phyloP scores from a whole-genome alignment of 768 basidiomycete genomes.

The Hebeloma cylindrosporum region DNA sequence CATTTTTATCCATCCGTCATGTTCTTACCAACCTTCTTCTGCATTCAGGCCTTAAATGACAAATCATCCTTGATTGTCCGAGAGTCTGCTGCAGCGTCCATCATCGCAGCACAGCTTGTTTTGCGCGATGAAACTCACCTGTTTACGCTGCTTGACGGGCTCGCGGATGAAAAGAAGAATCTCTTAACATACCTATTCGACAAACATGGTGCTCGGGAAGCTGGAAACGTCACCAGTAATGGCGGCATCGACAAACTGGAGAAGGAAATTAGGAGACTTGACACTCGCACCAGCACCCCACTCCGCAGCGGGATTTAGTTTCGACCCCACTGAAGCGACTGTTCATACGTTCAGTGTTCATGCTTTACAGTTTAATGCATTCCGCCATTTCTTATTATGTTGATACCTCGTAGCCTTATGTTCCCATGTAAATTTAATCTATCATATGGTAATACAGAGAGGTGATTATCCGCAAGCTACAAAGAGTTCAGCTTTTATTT shows the following conservation, averaged over 20 bases:
- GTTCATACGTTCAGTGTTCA: too few relatives aligned
- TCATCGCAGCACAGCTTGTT: constrained; percentile 83
- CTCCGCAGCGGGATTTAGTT: constrained; percentile 32
- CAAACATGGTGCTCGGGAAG: constrained; percentile 74
- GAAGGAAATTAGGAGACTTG: constrained; percentile 79
- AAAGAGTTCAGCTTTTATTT: too few relatives aligned
- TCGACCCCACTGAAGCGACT: too few relatives aligned
- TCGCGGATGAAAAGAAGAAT: constrained; percentile 91
- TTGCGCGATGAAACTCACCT: constrained; percentile 81
- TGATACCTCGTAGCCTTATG: too few relatives aligned
- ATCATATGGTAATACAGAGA: too few relatives aligned
- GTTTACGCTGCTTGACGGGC: constrained; percentile 75
- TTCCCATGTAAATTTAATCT: too few relatives aligned
- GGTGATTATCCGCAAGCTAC: too few relatives aligned
- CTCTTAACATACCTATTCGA: constrained; percentile 87
- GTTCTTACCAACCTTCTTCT: constrained; percentile 1
- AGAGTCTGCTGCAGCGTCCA: constrained; percentile 78
- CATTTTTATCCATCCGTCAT: background rate
- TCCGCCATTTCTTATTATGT: too few relatives aligned
- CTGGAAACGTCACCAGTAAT: constrained; percentile 32
- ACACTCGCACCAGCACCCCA: constrained; percentile 77
- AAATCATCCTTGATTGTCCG: constrained; percentile 73
- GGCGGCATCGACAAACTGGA: constrained; percentile 68
- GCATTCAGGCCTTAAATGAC: constrained; percentile 65
- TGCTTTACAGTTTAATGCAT: too few relatives aligned